Base-by-base conservation (phyloP, 1,284 basidiomycete species). In the Boletus holoroseus region DNA sequence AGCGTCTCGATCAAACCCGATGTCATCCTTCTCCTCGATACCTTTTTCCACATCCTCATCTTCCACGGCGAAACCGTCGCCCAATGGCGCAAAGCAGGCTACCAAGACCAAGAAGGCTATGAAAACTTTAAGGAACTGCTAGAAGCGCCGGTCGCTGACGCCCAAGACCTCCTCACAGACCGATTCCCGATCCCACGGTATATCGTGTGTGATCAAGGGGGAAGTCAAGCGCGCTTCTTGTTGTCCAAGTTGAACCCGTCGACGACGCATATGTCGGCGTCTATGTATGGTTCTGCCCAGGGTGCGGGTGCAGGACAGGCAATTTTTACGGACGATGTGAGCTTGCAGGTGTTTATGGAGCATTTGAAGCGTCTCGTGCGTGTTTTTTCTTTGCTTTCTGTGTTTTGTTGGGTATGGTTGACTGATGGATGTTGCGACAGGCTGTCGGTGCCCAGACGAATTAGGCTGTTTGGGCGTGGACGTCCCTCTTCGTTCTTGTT, bases 41-140 rank as follows among this genome's bases (percentile, higher is more conserved):
- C 96, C 3, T 99, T 97, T 82, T 99, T 99, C 91, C 96, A 99
- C 70, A 97, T 99, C 61, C 87, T 99, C 63, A 99, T 99, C 72
- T 99, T 97, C 88, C 94, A 99, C 68, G 96, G 96, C 27, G 93
- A 95, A 71, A 94, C 94, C 15, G 82, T 99, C 48, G 94, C 95
- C 0, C 89, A 94, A 69, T 99, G 96, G 96, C 82, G 95, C 51
- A 98, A 99, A 72, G 92, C 93, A n/a, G 94, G 94, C 7, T 99
- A 99, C 68, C 96, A 99, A 67, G 94, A 99, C 8, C 94, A 98
- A 72, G 95, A 98, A 66, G 95, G 94, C 31, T 97, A 99, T 62
- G 96, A 98, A 69, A 98, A 98, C 74, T 93, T 99, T 73, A 94
- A 94, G 66, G 94, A 97, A 71, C 74, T 98, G 50, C 78, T 99